phyloP scores from a whole-genome alignment of 2,329 filamentous ascomycete species.

The Aspergillus latus region DNA sequence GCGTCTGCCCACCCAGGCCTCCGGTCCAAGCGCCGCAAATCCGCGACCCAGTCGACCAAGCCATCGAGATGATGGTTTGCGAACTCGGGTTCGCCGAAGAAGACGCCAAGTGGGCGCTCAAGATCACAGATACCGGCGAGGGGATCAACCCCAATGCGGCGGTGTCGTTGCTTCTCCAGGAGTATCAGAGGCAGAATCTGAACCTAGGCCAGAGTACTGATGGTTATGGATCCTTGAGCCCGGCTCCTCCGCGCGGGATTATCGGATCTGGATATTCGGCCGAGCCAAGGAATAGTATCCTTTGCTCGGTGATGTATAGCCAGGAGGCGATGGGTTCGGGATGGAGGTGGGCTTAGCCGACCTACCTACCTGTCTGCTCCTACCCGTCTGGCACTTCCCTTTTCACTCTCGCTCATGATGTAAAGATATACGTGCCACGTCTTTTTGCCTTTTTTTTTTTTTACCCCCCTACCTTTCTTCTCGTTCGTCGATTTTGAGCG shows the following conservation, averaged over 20 bases:
- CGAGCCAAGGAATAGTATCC: constrained; percentile 21
- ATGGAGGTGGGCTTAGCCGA: constrained; percentile 42
- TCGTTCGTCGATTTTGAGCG: not conserved
- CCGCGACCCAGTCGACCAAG: constrained; percentile 57
- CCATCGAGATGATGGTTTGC: constrained; percentile 55
- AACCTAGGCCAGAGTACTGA: constrained; percentile 19
- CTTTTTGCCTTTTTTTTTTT: not conserved
- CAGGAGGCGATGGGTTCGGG: constrained; percentile 29
- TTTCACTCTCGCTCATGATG: not conserved
- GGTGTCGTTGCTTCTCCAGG: constrained; percentile 54
- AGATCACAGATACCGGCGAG: constrained; percentile 60
- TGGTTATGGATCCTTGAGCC: not conserved
- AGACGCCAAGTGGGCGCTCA: constrained; percentile 58
- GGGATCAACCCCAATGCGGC: constrained; percentile 59
- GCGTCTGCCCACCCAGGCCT: not conserved
- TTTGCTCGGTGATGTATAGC: constrained; percentile 28
- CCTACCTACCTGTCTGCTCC: not conserved
- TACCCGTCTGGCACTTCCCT: not conserved
- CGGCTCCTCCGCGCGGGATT: too few species aligned
- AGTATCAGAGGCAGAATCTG: constrained; percentile 30
- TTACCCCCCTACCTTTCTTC: not conserved
- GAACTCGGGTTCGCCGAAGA: constrained; percentile 61
- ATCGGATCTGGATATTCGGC: constrained; percentile 2
- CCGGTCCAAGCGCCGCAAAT: constrained; percentile 28
- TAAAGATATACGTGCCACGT: not conserved